Conservation (phyloP, 139 green algal species). For the Chloropicon primus region DNA sequence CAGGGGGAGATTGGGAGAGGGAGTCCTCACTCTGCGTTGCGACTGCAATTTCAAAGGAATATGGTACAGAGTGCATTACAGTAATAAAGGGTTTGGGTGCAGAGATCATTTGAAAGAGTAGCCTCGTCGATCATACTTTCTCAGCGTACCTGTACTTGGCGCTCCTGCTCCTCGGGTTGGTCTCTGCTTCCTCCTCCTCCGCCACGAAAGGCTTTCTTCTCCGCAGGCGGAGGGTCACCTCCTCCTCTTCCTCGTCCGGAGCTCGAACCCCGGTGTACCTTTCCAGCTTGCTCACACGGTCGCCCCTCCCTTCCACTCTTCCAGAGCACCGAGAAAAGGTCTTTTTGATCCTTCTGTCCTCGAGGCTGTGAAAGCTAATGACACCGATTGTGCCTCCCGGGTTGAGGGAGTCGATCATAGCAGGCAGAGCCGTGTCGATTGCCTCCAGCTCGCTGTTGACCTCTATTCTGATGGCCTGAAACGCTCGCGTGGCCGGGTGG, state of each 20-base stretch:
- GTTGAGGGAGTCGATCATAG: slow-evolving; percentile 33
- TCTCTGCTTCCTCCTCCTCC: slow-evolving; percentile 5
- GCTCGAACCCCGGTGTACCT: not conserved
- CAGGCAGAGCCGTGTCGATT: slow-evolving; percentile 45
- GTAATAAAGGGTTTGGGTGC: not conserved
- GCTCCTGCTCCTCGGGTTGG: slow-evolving; percentile 12
- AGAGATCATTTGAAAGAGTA: too few species aligned
- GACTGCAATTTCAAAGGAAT: too few species aligned
- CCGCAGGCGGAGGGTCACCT: slow-evolving; percentile 1
- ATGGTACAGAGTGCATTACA: not conserved
- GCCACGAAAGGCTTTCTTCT: slow-evolving; percentile 7
- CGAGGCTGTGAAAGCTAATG: slow-evolving; percentile 90
- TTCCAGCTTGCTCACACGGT: not conserved
- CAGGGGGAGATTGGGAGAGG: too few species aligned
- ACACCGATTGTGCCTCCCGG: slow-evolving; percentile 65
- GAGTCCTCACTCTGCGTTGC: too few species aligned
- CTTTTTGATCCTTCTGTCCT: slow-evolving; percentile 87
- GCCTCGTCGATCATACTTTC: too few species aligned
- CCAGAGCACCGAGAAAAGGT: slow-evolving; percentile 54
- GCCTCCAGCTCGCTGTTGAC: slow-evolving; percentile 83
- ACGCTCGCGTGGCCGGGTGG: slow-evolving; percentile 77
- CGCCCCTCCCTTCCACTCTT: slow-evolving; percentile 7
- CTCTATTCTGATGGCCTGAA: slow-evolving; percentile 82
- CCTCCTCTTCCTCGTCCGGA: not conserved
- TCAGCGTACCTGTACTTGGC: slow-evolving; percentile 5